Percentiles rank a stretch among this genome's conserved stretches.
phyloP scores from a whole-genome alignment of 768 basidiomycete species.

The Hemileccinum impolitum region DNA sequence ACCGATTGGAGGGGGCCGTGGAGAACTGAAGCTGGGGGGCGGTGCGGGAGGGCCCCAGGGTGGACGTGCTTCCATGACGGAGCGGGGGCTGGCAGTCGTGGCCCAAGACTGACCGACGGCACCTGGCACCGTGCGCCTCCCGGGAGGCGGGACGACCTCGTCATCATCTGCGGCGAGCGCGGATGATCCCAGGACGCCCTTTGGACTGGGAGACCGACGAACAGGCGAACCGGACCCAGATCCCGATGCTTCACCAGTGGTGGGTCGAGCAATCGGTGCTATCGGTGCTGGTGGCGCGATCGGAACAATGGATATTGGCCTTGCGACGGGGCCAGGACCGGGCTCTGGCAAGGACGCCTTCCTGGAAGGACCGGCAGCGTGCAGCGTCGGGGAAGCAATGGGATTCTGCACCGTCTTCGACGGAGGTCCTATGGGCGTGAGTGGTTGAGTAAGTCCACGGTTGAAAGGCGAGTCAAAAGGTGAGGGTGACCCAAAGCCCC shows the following conservation, averaged over 20 bases:
- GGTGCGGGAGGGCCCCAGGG: slow-evolving; percentile 46
- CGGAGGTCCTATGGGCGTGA: slow-evolving; percentile 57
- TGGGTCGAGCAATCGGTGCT: slow-evolving; percentile 56
- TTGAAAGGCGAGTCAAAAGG: slow-evolving; percentile 51
- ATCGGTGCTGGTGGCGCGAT: slow-evolving; percentile 56
- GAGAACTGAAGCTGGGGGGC: slow-evolving; percentile 33
- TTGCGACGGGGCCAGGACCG: slow-evolving; percentile 59
- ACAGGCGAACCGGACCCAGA: slow-evolving; percentile 62
- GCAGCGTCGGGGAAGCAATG: slow-evolving; percentile 35
- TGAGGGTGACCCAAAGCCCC: slow-evolving; percentile 48
- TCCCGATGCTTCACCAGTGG: slow-evolving; percentile 38
- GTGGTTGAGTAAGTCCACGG: slow-evolving; percentile 40
- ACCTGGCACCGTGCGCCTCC: slow-evolving; percentile 40
- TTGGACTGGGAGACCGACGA: slow-evolving; percentile 52
- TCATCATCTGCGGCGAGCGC: slow-evolving; percentile 79
- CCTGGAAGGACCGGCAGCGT: slow-evolving; percentile 49
- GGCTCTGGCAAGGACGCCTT: slow-evolving; percentile 42
- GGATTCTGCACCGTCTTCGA: slow-evolving; percentile 36
- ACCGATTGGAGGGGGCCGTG: slow-evolving; percentile 34
- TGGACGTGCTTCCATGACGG: slow-evolving; percentile 37
- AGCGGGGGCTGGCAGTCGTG: slow-evolving; percentile 42
- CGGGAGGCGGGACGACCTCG: slow-evolving; percentile 60
- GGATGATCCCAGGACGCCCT: slow-evolving; percentile 71
- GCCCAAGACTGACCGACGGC: slow-evolving; percentile 51
- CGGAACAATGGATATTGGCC: slow-evolving; percentile 33